Evolutionary conservation across 345 rosid genomes (phyloP).

Genomic region (Syzygium aqueum): DNA sequence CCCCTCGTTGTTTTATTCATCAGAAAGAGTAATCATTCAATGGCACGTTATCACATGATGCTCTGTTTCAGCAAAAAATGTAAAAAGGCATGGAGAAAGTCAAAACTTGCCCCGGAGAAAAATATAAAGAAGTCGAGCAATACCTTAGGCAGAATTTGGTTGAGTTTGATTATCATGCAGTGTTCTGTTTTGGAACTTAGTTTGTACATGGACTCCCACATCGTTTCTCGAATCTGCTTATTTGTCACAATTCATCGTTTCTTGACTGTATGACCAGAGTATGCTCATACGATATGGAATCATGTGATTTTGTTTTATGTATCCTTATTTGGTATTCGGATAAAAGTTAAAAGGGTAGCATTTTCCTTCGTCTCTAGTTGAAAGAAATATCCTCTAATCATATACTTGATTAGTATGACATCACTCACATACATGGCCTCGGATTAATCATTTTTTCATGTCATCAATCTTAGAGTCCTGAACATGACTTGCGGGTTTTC

Average conservation of each 20-base stretch:
- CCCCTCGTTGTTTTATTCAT: background rate
- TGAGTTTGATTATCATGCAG: background rate
- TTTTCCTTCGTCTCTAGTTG: background rate
- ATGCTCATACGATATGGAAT: background rate
- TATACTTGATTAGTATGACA: background rate
- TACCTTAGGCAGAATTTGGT: background rate
- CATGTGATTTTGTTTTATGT: background rate
- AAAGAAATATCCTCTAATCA: background rate
- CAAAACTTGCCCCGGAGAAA: background rate
- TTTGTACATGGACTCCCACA: background rate
- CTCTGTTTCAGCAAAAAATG: background rate
- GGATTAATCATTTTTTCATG: background rate
- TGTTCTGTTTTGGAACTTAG: background rate
- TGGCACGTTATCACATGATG: background rate
- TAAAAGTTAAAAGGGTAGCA: background rate
- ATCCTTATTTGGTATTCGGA: background rate
- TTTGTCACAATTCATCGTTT: background rate
- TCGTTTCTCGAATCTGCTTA: background rate
- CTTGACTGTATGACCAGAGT: background rate
- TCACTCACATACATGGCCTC: background rate
- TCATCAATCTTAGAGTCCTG: background rate
- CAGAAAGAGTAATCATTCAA: background rate
- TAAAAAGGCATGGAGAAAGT: background rate
- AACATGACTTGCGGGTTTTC: background rate
- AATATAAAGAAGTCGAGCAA: background rate